Evolutionary conservation across 2,329 filamentous ascomycete genomes (phyloP), one percentile per base, ranked within the genome.

Genomic region (Xylaria digitata): DNA sequence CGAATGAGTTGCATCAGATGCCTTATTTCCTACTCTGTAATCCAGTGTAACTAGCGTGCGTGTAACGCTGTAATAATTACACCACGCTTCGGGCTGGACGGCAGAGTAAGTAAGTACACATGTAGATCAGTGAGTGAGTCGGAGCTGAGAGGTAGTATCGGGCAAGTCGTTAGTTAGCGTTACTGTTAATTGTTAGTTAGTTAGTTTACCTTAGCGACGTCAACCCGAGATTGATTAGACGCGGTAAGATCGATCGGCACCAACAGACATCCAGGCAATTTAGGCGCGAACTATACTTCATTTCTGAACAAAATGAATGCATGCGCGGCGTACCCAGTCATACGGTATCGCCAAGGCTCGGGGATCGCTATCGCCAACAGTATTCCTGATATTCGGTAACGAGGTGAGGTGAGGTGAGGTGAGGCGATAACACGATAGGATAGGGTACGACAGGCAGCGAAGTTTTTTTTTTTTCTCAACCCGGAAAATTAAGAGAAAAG

Each of bases 191-290:
- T 5, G 26, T 26, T 26, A 26, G 26, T 34, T 34, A 34, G 32
- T 34, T 34, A 2, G 32, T 34, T 34, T 34, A 6, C 26, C 26
- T 26, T 40, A 53, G 19, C 32, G 30, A 43, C 15, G 2, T 37
- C 19, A 34, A 32, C 5, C 26, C 26, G 26, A 26, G 26, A 26
- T 26, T 32, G 30, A 55, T 59, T 67, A 64, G 45, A 59, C 55
- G 60, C 60, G 52, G 34, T 9, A 23, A 26, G 26, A 26, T 26
- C 9, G 11, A 13, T 64, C 26, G 65, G 55, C 61, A 64, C 61
- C 50, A 67, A 67, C 61, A 64, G 26, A 37, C 15, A 34, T 7
- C 3, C 32, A 34, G 3, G 9, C 50, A 15, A 7, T 32, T 15
- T 15, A 40, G 26, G 9, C 54, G 54, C 61, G 46, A 26, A 30